Conservation (phyloP, 148 eudicot genomes). For the Linanthus parryae region DNA sequence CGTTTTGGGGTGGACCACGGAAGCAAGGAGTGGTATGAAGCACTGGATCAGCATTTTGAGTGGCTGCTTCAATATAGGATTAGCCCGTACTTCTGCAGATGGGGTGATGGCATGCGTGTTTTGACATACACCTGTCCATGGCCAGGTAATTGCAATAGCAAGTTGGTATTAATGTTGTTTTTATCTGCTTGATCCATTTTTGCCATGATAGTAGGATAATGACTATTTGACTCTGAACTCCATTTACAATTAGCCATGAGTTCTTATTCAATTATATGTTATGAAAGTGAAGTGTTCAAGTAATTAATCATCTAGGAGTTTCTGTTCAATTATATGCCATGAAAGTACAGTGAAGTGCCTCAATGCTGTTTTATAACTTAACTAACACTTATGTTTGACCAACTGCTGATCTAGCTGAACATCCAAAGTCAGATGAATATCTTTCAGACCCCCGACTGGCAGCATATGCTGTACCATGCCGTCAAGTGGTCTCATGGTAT, state of each 20-base stretch:
- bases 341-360: neutral
- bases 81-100: slow-evolving; percentile 96
- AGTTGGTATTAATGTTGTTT: no score
- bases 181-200: slow-evolving; percentile 2
- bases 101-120: slow-evolving; percentile 98
- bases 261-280: no score
- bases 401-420: slow-evolving; percentile 57
- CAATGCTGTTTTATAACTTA: no score
- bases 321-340: slow-evolving; percentile 1
- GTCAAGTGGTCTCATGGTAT: slow-evolving; percentile 69
- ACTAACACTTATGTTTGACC: slow-evolving; percentile 2
- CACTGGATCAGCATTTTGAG: slow-evolving; percentile 77
- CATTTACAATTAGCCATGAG: no score
- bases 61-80: slow-evolving; percentile 94
- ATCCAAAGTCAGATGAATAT: slow-evolving; percentile 95
- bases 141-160: slow-evolving; percentile 65
- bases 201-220: no score
- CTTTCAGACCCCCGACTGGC: slow-evolving; percentile 88
- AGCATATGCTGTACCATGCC: slow-evolving; percentile 95
- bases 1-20: slow-evolving; percentile 94
- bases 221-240: no score
- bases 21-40: slow-evolving; percentile 83
- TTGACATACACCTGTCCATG: slow-evolving; percentile 93
- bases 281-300: no score
- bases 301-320: no score